A percentile compares a stretch with the other conserved stretches of the same genome.
phyloP scores from a whole-genome alignment of 768 basidiomycete genomes.

The Mycena pura region DNA sequence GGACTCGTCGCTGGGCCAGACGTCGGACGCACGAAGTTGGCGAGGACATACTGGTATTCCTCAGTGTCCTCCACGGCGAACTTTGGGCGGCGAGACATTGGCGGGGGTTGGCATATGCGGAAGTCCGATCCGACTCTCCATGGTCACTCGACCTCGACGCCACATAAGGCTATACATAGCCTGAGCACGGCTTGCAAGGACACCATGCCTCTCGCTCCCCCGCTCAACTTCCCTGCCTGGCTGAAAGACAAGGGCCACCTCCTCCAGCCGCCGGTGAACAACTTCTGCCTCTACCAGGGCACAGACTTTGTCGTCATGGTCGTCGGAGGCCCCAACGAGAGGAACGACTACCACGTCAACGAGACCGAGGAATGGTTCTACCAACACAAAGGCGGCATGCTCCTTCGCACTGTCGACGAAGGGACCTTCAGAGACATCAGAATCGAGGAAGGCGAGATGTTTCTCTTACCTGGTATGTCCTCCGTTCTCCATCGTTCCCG shows the following conservation, averaged over 20 bases:
- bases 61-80: constrained; percentile 45
- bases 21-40: constrained; percentile 69
- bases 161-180: too few species aligned
- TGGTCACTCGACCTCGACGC: too few species aligned
- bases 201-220: constrained; percentile 75
- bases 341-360: constrained; percentile 95
- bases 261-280: constrained; percentile 91
- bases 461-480: constrained; percentile 82
- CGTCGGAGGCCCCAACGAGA: constrained; percentile 93
- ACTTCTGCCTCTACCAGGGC: constrained; percentile 84
- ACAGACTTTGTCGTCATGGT: constrained; percentile 94
- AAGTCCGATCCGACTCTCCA: not conserved
- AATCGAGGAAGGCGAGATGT: constrained; percentile 97
- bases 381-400: constrained; percentile 94
- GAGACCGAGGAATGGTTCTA: constrained; percentile 99
- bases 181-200: too few species aligned
- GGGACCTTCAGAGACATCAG: constrained; percentile 81
- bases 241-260: constrained; percentile 79
- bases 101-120: not conserved
- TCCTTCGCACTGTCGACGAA: constrained; percentile 85
- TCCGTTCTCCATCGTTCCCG: not conserved
- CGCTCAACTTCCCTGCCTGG: constrained; percentile 93
- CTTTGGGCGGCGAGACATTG: constrained; percentile 6
- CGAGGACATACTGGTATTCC: constrained; percentile 83
- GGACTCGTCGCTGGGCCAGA: not conserved